Evolutionary conservation across 805 yeast genomes (phyloP).

Genomic region (Priceomyces melissophilus): DNA sequence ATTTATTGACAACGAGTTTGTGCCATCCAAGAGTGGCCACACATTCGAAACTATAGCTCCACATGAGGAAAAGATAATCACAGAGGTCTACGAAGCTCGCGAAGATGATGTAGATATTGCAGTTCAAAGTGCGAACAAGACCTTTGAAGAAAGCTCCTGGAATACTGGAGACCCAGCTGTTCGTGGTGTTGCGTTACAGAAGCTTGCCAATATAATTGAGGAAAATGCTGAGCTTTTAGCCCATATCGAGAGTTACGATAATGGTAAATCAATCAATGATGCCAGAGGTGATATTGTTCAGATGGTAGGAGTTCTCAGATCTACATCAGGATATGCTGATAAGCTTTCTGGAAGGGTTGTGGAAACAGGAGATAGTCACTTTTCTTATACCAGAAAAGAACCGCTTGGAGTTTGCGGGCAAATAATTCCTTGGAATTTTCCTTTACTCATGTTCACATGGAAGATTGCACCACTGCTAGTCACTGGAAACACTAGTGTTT

Average conservation of each 20-base stretch:
- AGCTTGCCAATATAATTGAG: conserved; percentile 49
- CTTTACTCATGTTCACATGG: conserved; percentile 50
- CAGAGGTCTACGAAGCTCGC: conserved; percentile 49
- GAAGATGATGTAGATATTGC: conserved; percentile 53
- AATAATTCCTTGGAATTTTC: conserved; percentile 53
- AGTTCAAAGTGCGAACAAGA: conserved; percentile 49
- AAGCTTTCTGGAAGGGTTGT: conserved; percentile 62
- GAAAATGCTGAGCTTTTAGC: conserved; percentile 49
- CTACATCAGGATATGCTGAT: conserved; percentile 76
- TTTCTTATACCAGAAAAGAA: conserved; percentile 35
- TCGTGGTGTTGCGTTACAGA: conserved; percentile 45
- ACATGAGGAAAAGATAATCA: conserved; percentile 49
- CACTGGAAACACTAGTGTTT: conserved; percentile 46
- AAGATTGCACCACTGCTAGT: conserved; percentile 46
- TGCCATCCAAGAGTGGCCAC: conserved; percentile 31
- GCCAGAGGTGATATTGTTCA: conserved; percentile 60
- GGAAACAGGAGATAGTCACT: conserved; percentile 54
- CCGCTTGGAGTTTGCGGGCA: conserved; percentile 50
- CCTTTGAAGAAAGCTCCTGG: conserved; percentile 46
- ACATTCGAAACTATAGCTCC: conserved; percentile 49
- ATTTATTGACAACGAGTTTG: conserved; percentile 53
- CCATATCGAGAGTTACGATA: conserved; percentile 55
- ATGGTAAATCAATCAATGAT: conserved; percentile 53
- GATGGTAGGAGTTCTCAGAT: conserved; percentile 53
- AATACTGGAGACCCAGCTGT: conserved; percentile 41